Evolutionary conservation across 345 rosid genomes (phyloP), one percentile per base, ranked within the genome.

Genomic region (Camelina laxa): DNA sequence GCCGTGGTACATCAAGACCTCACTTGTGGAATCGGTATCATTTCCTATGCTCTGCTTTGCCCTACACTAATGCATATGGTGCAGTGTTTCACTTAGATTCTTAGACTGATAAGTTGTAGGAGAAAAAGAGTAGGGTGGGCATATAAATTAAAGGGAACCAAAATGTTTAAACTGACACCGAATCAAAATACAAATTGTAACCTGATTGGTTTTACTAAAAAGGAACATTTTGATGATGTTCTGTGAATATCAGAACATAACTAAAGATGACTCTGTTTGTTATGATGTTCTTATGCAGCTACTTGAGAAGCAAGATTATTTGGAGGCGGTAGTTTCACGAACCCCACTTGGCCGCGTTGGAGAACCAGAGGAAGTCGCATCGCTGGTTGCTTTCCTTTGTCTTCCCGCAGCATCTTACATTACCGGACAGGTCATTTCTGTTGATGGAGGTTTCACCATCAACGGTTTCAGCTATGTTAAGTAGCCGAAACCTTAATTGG

Each of bases 1-100:
- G 9, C 98, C 96, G 4, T 91, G 97, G 97, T 93, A 85, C 65
- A 93, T 51, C 82, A 88, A 51, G 75, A 93, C 98, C 79, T 82
- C 97, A 0, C 90, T 89, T 14, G 97, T 88, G 33, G 85, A 91
- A 76, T 53, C 68, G 58, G 97, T 21, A 33, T 35, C 38, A 7
- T 7, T 35, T 35, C 38, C 38, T 35, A 35, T 35, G 10, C 38
- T 35, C 10, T 35, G 9, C 38, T 35, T 35, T 35, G 2, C 38
- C 11, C 38, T 8, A 35, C 2, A 35, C 38, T 35, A 35, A 38
- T 41, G 12, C 69, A 24, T 24, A 50, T 38, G 17, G 31, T 60
- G 19, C 61, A 59, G 6, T 59, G 22, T 21, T 67, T 24, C 14
- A 58, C 12, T 67, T 67, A 17, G 36, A 38, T 49, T 27, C 39